These are phyloP conservation scores for Citrus mangshanensis DNA, from an alignment of 345 rosid species.

Conservation along the genomic window DNA sequence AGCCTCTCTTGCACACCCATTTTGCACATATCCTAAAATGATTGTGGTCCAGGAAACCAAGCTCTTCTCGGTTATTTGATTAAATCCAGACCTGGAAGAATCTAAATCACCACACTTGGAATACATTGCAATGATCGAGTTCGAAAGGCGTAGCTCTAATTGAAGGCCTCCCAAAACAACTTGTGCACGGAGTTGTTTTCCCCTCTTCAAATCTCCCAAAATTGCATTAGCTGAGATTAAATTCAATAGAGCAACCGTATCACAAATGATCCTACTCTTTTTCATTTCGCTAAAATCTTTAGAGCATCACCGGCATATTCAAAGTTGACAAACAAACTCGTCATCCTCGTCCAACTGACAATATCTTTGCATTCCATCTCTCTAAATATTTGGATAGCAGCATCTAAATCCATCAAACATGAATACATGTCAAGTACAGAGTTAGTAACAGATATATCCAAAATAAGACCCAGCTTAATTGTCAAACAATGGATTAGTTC, in stretches of 20 bases:
- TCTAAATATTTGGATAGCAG: conserved; percentile 26
- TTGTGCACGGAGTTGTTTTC: conserved; percentile 42
- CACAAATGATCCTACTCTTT: conserved; percentile 17
- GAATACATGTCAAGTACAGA: conserved; percentile 44
- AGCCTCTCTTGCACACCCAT: conserved; percentile 38
- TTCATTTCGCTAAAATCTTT: conserved; percentile 33
- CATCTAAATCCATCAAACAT: conserved; percentile 25
- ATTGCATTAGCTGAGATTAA: conserved; percentile 35
- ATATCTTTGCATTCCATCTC: conserved; percentile 36
- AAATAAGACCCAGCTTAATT: conserved; percentile 33
- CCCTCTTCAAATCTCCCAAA: conserved; percentile 36
- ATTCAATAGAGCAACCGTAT: conserved; percentile 30
- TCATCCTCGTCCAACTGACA: conserved; percentile 41
- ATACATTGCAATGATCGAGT: conserved; percentile 44
- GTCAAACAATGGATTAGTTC: conserved; percentile 30
- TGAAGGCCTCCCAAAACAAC: conserved; percentile 27
- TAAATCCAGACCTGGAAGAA: conserved; percentile 33
- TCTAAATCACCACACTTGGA: conserved; percentile 40
- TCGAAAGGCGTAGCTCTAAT: conserved; percentile 26
- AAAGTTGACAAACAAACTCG: conserved; percentile 31
- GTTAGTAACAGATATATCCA: conserved; percentile 28
- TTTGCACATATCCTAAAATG: conserved; percentile 36
- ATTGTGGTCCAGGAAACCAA: conserved; percentile 47
- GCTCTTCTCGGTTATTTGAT: conserved; percentile 27
- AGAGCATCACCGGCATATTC: conserved; percentile 30